phyloP scores from a whole-genome alignment of 169 alveolate species.

The Eimeria zaria region DNA sequence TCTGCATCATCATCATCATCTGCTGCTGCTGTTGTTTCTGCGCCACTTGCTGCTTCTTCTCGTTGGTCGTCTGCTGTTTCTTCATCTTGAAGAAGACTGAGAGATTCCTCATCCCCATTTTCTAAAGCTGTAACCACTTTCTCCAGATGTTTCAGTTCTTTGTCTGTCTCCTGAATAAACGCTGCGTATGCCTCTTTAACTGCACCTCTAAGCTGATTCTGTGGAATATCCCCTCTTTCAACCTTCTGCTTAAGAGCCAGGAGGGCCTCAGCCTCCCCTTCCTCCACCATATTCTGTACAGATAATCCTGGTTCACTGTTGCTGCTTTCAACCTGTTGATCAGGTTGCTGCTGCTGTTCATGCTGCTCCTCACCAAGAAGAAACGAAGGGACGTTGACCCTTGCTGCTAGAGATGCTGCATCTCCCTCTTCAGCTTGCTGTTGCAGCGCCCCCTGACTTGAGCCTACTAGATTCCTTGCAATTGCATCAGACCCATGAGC shows the following conservation, averaged over 20 bases:
- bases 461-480: background rate
- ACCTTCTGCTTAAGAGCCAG: background rate
- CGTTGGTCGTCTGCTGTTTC: background rate
- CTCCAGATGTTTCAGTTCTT: background rate
- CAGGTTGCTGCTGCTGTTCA: background rate
- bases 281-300: background rate
- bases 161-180: background rate
- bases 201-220: background rate
- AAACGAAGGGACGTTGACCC: background rate
- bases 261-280: background rate
- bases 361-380: background rate
- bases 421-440: background rate
- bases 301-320: background rate
- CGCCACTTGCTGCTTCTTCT: background rate
- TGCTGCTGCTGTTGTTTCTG: background rate
- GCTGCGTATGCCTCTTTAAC: background rate
- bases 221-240: background rate
- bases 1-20: background rate
- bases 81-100: background rate
- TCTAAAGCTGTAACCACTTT: background rate
- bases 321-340: background rate
- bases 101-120: background rate
- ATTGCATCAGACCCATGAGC: slow-evolving; percentile 1
- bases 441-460: background rate
- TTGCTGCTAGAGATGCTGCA: background rate